Percentiles rank a stretch among this genome's conserved stretches.
phyloP scores from a whole-genome alignment of 345 rosid genomes.

The Anacardium occidentale region DNA sequence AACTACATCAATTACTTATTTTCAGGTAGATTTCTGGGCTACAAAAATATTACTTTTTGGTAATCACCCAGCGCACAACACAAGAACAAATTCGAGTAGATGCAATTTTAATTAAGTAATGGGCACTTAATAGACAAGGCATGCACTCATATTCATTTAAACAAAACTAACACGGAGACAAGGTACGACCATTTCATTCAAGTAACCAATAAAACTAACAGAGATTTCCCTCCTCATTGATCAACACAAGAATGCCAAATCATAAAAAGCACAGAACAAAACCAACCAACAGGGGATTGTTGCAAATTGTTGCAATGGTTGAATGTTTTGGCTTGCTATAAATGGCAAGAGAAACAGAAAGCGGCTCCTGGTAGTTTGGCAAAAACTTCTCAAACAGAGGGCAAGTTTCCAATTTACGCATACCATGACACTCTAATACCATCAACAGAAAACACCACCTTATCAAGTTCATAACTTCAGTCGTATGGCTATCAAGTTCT shows the following conservation, averaged over 20 bases:
- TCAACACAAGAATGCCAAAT: background rate
- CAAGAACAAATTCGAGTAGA: no score
- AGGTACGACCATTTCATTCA: background rate
- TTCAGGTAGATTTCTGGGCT: no score
- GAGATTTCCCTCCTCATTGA: background rate
- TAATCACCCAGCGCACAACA: no score
- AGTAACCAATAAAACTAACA: background rate
- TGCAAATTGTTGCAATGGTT: no score
- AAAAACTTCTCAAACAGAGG: background rate
- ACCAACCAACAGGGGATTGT: background rate
- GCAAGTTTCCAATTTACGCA: background rate
- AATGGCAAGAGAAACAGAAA: background rate
- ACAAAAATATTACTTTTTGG: no score
- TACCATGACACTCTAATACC: background rate
- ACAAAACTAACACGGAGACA: no score
- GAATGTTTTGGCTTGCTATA: background rate
- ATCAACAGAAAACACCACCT: background rate
- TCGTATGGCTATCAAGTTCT: background rate
- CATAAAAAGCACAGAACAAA: background rate
- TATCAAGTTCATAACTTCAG: background rate
- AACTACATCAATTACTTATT: no score
- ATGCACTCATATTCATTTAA: no score
- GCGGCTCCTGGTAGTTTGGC: no score
- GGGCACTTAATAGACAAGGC: no score
- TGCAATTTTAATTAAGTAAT: no score